Evolutionary conservation across 192 early-diverging fungal genomes (phyloP), one percentile per base, ranked within the genome.

Genomic region (Chytriomyces sp.): DNA sequence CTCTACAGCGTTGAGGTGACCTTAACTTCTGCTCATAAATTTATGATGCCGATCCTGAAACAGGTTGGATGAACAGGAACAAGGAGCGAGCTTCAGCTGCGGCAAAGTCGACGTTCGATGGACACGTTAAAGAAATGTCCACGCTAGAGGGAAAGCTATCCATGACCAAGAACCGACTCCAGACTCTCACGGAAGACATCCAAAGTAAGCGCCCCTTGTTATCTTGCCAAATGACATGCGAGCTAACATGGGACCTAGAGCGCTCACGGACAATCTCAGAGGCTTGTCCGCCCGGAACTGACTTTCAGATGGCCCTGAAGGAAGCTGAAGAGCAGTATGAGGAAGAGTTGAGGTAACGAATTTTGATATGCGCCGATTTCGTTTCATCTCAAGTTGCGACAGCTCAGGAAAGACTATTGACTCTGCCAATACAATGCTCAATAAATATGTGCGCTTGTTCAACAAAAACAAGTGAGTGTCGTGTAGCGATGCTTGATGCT

Each of bases 241-340:
- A 14, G 44, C 22, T 49, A 1, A 2, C 22, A 22, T 22, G 44
- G 17, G 44, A 49, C 14, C 22, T 55, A 74, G 57, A 26, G 10
- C 44, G 60, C 39, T 63, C 76, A 2, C 39, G 60, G 38, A 10
- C 12, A 30, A 77, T 74, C 31, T 62, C 38, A 12, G 59, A 77
- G 30, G 70, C 57, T n/a, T 73, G 63, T 36, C 40, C 52, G 5
- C 44, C 44, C 17, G 70, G 56, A 6, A 19, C 52, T 37, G 72
- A 80, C 37, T 81, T 81, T 69, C 49, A 78, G 56, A 34, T 39
- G n/a, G 49, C 63, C 6, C 38, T 54, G 22, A 59, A 80, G 30
- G 70, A 79, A 38, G 71, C 79, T 10, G 80, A 84, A 3, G 49
- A 54, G 32, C 73, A 77, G 40, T 76, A 74, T 36, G 38, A 76